Evolutionary conservation across 257 asterid species (phyloP).

Genomic region (Plantago major): DNA sequence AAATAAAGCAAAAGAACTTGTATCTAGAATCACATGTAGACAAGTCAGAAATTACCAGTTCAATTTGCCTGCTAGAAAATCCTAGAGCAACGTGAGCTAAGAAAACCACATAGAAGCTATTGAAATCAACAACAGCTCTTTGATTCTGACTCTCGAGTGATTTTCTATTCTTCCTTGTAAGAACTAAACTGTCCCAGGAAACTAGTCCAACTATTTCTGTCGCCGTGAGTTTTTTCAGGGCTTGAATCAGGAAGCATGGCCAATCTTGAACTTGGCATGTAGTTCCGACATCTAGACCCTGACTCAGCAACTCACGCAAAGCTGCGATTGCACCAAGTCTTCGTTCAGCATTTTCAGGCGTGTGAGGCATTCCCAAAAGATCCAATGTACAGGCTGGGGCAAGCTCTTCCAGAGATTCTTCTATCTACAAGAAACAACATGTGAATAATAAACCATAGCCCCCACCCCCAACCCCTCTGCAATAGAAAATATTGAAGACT

Average conservation of each 20-base stretch:
- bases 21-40: conserved; percentile 1
- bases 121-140: conserved; percentile 78
- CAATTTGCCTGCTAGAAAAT: conserved; percentile 79
- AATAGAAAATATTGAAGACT: no score
- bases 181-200: conserved; percentile 80
- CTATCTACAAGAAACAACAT: conserved; percentile 52
- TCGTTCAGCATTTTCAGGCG: conserved; percentile 95
- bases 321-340: conserved; percentile 93
- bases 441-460: conserved; percentile 19
- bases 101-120: conserved; percentile 71
- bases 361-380: conserved; percentile 79
- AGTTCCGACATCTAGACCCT: conserved; percentile 88
- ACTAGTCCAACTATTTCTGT: conserved; percentile 86
- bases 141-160: conserved; percentile 88
- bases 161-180: conserved; percentile 81
- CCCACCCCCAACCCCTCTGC: no score
- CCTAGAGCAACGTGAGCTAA: conserved; percentile 93
- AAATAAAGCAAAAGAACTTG: not conserved
- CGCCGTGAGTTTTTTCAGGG: conserved; percentile 85
- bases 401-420: conserved; percentile 94
- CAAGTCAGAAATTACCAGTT: conserved; percentile 49
- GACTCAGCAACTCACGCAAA: conserved; percentile 85
- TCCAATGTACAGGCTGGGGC: conserved; percentile 98
- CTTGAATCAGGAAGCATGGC: conserved; percentile 89
- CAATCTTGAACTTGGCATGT: conserved; percentile 95